phyloP scores from a whole-genome alignment of 2,329 filamentous ascomycete species.

The Aspergillus nomiae region DNA sequence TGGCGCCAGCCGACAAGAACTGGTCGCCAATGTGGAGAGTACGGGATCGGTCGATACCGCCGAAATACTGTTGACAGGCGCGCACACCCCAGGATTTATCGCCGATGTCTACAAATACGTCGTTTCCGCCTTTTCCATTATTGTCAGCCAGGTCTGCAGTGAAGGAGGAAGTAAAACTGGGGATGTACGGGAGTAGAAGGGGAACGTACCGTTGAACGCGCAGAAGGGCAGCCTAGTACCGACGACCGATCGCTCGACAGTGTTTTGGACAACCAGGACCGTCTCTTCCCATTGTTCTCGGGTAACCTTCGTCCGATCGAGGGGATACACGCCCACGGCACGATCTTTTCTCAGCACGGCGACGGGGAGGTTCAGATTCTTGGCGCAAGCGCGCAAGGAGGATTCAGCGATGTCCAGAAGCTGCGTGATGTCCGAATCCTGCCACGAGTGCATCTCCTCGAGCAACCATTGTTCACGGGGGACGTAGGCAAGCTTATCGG shows the following conservation, averaged over 20 bases:
- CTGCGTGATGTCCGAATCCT: conserved; percentile 68
- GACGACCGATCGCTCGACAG: conserved; percentile 76
- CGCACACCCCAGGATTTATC: conserved; percentile 96
- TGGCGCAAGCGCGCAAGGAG: conserved; percentile 78
- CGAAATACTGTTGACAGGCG: conserved; percentile 89
- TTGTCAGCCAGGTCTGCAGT: background rate
- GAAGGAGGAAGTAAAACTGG: background rate
- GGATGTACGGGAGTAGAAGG: background rate
- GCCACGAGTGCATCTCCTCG: conserved; percentile 55
- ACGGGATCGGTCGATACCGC: conserved; percentile 70
- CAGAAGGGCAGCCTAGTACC: conserved; percentile 80
- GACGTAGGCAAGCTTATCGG: conserved; percentile 68
- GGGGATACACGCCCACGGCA: conserved; percentile 75
- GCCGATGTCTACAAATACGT: conserved; percentile 97
- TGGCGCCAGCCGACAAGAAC: conserved; percentile 90
- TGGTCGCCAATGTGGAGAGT: conserved; percentile 95
- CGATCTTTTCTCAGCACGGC: conserved; percentile 83
- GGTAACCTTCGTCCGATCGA: conserved; percentile 67
- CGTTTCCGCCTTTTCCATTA: conserved; percentile 67
- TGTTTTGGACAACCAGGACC: conserved; percentile 90
- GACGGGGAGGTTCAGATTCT: conserved; percentile 77
- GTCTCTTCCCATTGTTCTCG: conserved; percentile 94
- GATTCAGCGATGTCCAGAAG: conserved; percentile 89
- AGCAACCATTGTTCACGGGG: conserved; percentile 60
- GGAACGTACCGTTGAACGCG: conserved; percentile 76